A percentile compares a stretch with the other conserved stretches of the same genome.
Evolutionary conservation across 2,329 filamentous ascomycete species (phyloP).

Genomic region (Arachnopeziza araneosa): DNA sequence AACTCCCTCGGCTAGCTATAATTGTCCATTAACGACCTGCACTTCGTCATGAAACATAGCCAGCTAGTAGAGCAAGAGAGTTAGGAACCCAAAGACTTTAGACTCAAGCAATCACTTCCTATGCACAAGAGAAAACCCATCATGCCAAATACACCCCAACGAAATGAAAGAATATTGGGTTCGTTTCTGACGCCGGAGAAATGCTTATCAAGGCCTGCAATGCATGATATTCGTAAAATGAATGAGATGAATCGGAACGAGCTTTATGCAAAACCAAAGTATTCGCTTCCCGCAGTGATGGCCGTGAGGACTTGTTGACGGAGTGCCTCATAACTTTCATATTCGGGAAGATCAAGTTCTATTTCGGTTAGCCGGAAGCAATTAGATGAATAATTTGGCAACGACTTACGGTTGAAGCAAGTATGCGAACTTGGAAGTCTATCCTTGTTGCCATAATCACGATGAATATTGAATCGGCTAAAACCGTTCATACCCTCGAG

Average conservation of each 20-base stretch:
- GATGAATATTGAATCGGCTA: conserved; percentile 97
- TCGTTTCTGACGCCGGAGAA: conserved; percentile 23
- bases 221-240: conserved; percentile 23
- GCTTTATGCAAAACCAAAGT: conserved; percentile 87
- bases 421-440: conserved; percentile 94
- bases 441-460: conserved; percentile 95
- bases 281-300: conserved; percentile 96
- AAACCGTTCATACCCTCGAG: conserved; percentile 99
- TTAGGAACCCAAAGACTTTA: not conserved
- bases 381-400: not conserved
- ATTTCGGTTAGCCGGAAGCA: conserved; percentile 19
- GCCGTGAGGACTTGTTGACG: conserved; percentile 86
- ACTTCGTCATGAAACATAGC: conserved; percentile 27
- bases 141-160: conserved; percentile 20
- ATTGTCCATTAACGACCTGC: conserved; percentile 30
- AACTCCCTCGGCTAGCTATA: not conserved
- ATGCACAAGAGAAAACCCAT: conserved; percentile 10
- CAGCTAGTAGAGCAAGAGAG: conserved; percentile 1
- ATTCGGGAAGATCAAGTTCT: conserved; percentile 98
- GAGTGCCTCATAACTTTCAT: conserved; percentile 89
- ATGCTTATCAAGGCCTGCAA: conserved; percentile 30
- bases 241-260: conserved; percentile 6
- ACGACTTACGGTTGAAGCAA: conserved; percentile 93
- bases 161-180: conserved; percentile 13
- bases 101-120: not conserved